Percentiles rank a stretch among this genome's conserved stretches.
These are phyloP conservation scores for Scedosporium aurantiacum DNA, from an alignment of 2,329 filamentous ascomycete species.

Conservation along the genomic window DNA sequence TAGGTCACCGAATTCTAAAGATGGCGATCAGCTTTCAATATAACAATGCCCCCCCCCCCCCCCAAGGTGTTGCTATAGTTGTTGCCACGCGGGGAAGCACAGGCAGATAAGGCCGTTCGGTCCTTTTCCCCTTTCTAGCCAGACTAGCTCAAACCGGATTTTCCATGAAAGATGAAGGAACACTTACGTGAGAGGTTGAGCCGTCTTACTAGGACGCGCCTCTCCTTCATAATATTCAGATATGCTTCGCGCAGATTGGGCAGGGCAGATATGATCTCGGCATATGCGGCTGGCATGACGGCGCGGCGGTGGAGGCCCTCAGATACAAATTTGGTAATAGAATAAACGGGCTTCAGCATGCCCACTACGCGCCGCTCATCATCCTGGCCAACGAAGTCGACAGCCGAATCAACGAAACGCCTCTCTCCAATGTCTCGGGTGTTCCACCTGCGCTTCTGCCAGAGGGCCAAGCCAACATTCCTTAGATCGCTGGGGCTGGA, in stretches of 20 bases:
- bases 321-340: slow-evolving; percentile 11
- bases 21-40: background rate
- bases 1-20: slow-evolving; percentile 9
- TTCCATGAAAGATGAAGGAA: background rate
- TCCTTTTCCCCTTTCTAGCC: no score
- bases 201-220: background rate
- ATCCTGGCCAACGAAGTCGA: slow-evolving; percentile 50
- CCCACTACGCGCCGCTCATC: slow-evolving; percentile 51
- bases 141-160: no score
- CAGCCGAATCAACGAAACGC: slow-evolving; percentile 38
- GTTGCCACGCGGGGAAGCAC: no score
- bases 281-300: slow-evolving; percentile 12
- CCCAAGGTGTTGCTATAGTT: no score
- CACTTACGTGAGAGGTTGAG: background rate
- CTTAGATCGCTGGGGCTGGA: slow-evolving; percentile 13
- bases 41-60: background rate
- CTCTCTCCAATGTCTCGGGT: slow-evolving; percentile 13
- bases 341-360: slow-evolving; percentile 38
- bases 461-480: slow-evolving; percentile 11
- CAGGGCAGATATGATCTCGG: slow-evolving; percentile 13
- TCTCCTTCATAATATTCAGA: slow-evolving; percentile 12
- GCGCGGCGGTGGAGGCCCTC: slow-evolving; percentile 10
- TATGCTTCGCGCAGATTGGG: slow-evolving; percentile 9
- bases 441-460: slow-evolving; percentile 13
- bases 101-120: no score